Base-by-base conservation (phyloP, 192 early-diverging fungal genomes). In the Pecoramyces ruminantium region DNA sequence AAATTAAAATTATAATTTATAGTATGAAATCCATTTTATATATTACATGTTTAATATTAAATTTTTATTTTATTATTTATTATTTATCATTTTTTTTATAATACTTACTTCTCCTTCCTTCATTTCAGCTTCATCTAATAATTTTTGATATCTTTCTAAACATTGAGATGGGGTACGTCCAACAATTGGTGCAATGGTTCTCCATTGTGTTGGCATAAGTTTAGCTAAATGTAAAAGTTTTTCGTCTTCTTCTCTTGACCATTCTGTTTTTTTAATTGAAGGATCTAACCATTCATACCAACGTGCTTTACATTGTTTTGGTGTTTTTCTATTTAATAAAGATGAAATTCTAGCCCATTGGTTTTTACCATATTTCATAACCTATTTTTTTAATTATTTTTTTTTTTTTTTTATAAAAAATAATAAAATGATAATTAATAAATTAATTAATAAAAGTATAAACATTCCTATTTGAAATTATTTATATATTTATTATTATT, bases 281-380 rank as follows among this genome's bases (percentile, higher is more conserved):
- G 97, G 96, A 87, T 99, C 97, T 25, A 99, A 89, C 97, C 97
- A 99, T 87, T 99, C 97, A 84, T 91, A 96, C 97, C 97, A 99
- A 82, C 97, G 88, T 15, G 97, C 96, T 88, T 99, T 99, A 87
- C 97, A 99, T 86, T 99, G 96, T 86, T 97, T 99, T 40, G 96
- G 96, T 28, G 95, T 94, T 81, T 98, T 98, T 84, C 96, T 87
- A 13, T 94, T 95, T 29, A 99, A 88, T 30, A 99, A 89, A 12
- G 96, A 98, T 78, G 97, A 96, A 79, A 99, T 97, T 81, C 96
- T 94, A 3, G 96, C 94, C 97, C 97, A 99, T 83, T 98, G 97
- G 86, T 97, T 99, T 85, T 97, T 98, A 83, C 97, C 97, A 83
- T 98, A 79, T 79, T 79, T 79, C 78, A 79, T 79, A 39, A 79